Evolutionary conservation across 1,284 basidiomycete genomes (phyloP).

Genomic region (Rhodotorula sp.): DNA sequence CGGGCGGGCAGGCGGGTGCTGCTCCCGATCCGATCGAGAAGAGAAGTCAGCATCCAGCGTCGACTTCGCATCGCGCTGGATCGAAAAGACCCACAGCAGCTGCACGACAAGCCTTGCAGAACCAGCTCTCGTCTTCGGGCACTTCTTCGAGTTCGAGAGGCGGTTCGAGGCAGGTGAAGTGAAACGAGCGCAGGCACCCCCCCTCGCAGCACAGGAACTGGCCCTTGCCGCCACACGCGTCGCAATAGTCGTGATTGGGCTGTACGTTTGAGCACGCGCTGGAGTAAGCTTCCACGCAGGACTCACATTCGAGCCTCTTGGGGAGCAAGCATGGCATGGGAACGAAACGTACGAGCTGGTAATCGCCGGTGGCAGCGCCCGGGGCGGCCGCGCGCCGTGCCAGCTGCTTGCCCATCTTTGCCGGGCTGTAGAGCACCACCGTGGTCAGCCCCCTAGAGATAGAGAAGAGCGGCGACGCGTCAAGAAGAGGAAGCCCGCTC

Average conservation of each 20-base stretch:
- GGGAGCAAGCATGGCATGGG: background rate
- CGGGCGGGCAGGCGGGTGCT: conserved; percentile 36
- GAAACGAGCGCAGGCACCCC: conserved; percentile 92
- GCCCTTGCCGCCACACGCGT: conserved; percentile 70
- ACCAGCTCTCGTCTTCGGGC: conserved; percentile 81
- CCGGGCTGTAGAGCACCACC: conserved; percentile 10
- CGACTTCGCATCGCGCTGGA: background rate
- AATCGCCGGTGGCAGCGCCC: conserved; percentile 8
- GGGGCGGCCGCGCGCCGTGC: conserved; percentile 24
- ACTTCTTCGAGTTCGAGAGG: conserved; percentile 85
- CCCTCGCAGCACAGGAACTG: conserved; percentile 80
- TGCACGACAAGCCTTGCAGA: conserved; percentile 58
- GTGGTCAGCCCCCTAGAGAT: too few species aligned
- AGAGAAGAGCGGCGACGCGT: too few species aligned
- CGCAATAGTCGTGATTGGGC: conserved; percentile 93
- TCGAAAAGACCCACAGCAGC: conserved; percentile 23
- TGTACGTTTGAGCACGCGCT: conserved; percentile 46
- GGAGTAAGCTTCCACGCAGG: background rate
- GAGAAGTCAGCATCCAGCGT: background rate
- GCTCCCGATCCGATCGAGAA: background rate
- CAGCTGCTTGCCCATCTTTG: conserved; percentile 33
- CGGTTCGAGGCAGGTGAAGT: conserved; percentile 93
- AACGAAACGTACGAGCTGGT: conserved; percentile 18
- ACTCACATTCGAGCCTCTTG: background rate
- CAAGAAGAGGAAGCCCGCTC: too few species aligned